These are phyloP conservation scores for Peniophora sp. DNA, from an alignment of 1,284 basidiomycete species.

Conservation along the genomic window DNA sequence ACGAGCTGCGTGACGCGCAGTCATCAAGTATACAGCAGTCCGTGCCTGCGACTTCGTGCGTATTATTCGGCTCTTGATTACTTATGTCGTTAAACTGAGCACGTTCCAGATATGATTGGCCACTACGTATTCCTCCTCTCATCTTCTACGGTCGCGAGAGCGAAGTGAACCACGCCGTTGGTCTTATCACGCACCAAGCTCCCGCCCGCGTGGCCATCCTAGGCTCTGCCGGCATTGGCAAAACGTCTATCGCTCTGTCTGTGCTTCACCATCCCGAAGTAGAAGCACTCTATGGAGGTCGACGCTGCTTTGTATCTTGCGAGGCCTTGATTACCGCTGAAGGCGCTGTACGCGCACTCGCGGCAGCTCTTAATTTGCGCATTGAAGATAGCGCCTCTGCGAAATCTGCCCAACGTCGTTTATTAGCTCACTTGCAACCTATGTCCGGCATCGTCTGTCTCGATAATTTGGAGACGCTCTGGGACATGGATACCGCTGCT, in stretches of 20 bases:
- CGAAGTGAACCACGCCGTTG: not conserved
- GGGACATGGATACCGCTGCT: slow-evolving; percentile 7
- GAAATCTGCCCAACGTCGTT: not conserved
- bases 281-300: slow-evolving; percentile 10
- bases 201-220: slow-evolving; percentile 16
- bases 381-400: not conserved
- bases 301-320: slow-evolving; percentile 21
- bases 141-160: not conserved
- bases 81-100: not conserved
- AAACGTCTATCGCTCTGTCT: slow-evolving; percentile 22
- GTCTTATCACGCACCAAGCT: not conserved
- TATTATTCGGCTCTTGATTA: not conserved
- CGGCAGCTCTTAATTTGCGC: slow-evolving; percentile 11
- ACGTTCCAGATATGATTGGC: not conserved
- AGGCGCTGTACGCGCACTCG: slow-evolving; percentile 12
- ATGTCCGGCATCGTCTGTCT: slow-evolving; percentile 16
- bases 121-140: not conserved
- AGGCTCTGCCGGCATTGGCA: slow-evolving; percentile 28
- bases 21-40: too few relatives aligned
- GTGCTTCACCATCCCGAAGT: slow-evolving; percentile 15
- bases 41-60: not conserved
- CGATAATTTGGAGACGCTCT: slow-evolving; percentile 26
- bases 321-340: slow-evolving; percentile 12
- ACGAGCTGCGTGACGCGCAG: not conserved
- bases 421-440: slow-evolving; percentile 11